These are phyloP conservation scores for Trichoderma virens DNA, from an alignment of 495 filamentous ascomycete genomes.

Conservation along the genomic window DNA sequence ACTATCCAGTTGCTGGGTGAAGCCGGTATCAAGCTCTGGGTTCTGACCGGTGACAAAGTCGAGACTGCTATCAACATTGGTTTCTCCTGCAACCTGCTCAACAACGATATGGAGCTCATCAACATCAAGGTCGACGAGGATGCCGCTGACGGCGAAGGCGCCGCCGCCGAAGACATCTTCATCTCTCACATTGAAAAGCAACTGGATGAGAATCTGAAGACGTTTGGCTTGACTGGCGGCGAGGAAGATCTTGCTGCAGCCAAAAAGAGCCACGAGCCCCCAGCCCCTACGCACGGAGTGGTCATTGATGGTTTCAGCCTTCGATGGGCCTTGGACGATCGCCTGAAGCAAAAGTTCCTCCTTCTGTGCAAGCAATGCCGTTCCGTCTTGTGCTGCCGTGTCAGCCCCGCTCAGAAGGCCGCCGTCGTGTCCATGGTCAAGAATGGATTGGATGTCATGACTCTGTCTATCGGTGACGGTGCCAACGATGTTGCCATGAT, in stretches of 20 bases:
- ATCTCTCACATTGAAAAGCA: constrained; percentile 54
- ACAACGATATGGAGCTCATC: constrained; percentile 96
- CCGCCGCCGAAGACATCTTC: constrained; percentile 27
- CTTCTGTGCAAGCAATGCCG: constrained; percentile 96
- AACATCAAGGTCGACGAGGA: constrained; percentile 73
- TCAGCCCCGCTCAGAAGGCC: constrained; percentile 94
- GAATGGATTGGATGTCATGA: constrained; percentile 90
- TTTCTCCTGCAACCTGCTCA: constrained; percentile 95
- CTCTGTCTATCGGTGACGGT: constrained; percentile 91
- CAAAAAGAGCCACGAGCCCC: constrained; percentile 72
- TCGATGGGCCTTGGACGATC: constrained; percentile 77
- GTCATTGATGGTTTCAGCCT: constrained; percentile 95
- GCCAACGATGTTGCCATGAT: constrained; percentile 99
- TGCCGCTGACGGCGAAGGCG: constrained; percentile 39
- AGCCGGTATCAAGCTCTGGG: constrained; percentile 99
- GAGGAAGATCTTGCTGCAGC: constrained; percentile 80
- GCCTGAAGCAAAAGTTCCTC: constrained; percentile 82
- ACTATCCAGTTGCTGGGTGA: constrained; percentile 88
- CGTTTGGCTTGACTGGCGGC: constrained; percentile 75
- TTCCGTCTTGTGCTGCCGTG: constrained; percentile 94
- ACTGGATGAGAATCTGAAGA: constrained; percentile 62
- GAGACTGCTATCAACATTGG: constrained; percentile 99
- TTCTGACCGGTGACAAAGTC: constrained; percentile 96
- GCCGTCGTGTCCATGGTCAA: constrained; percentile 95
- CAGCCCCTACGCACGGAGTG: constrained; percentile 84